Conservation (phyloP, 805 yeast species). For the Saturnispora galanensis region DNA sequence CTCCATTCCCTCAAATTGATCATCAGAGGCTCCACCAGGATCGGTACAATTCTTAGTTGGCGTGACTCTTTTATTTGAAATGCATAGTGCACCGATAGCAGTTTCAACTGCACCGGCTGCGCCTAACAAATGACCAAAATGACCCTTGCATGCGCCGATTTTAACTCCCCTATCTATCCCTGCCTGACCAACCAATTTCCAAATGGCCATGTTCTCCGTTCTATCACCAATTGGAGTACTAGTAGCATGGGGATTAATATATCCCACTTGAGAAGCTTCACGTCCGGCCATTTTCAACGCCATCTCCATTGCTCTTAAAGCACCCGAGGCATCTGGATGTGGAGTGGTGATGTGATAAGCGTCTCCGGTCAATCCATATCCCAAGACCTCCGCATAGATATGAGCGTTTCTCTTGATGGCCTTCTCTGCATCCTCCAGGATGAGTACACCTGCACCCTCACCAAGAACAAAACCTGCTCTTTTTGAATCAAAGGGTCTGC, state of each 20-base stretch:
- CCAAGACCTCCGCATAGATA: constrained; percentile 72
- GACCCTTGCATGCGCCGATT: constrained; percentile 80
- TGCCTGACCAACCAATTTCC: constrained; percentile 35
- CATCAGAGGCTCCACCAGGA: constrained; percentile 41
- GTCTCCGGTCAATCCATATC: constrained; percentile 90
- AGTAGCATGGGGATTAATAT: constrained; percentile 95
- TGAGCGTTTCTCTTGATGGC: constrained; percentile 55
- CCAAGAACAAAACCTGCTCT: constrained; percentile 87
- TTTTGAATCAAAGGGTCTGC: constrained; percentile 76
- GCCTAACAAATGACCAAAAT: constrained; percentile 89
- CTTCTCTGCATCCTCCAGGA: constrained; percentile 69
- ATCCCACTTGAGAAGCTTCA: constrained; percentile 44
- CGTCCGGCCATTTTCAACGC: constrained; percentile 51
- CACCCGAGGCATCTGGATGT: constrained; percentile 72
- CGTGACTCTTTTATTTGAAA: constrained; percentile 51
- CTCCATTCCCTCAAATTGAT: constrained; percentile 24
- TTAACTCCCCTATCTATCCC: constrained; percentile 28
- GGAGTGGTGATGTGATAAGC: constrained; percentile 94
- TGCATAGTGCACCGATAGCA: constrained; percentile 63
- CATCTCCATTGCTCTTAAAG: constrained; percentile 67
- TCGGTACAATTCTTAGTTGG: constrained; percentile 67
- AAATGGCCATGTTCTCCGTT: constrained; percentile 76
- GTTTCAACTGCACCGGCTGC: constrained; percentile 96
- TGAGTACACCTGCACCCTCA: constrained; percentile 82
- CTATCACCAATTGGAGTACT: constrained; percentile 83